phyloP scores from a whole-genome alignment of 495 filamentous ascomycete species.

The Penicillium malachiteum region DNA sequence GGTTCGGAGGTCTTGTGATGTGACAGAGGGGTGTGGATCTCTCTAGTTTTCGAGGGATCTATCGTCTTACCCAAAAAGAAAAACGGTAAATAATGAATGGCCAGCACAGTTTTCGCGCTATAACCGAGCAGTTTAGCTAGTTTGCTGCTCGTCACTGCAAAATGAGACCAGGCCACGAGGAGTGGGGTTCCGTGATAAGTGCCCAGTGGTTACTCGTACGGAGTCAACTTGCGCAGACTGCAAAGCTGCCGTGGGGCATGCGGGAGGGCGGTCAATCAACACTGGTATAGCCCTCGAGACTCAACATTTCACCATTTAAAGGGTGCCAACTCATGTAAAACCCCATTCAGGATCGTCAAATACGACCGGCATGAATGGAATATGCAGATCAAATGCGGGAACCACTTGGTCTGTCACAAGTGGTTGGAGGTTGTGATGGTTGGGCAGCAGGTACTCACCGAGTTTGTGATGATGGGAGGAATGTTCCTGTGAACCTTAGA shows the following conservation, averaged over 20 bases:
- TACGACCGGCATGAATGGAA: not conserved
- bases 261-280: constrained; percentile 17
- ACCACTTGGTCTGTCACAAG: not conserved
- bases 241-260: constrained; percentile 2
- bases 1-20: not conserved
- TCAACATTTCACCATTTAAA: constrained; percentile 1
- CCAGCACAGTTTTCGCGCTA: constrained; percentile 3
- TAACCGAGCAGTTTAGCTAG: not conserved
- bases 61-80: not conserved
- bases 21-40: not conserved
- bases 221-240: no score
- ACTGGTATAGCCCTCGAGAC: not conserved
- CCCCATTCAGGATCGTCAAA: not conserved
- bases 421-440: not conserved
- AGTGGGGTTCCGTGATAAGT: not conserved
- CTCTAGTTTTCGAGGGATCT: not conserved
- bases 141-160: not conserved
- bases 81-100: not conserved
- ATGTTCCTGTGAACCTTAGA: not conserved
- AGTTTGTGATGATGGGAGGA: not conserved
- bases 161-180: not conserved
- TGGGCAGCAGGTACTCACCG: not conserved
- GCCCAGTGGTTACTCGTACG: no score
- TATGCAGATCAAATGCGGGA: not conserved
- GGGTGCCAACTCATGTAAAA: constrained; percentile 6